Conservation (phyloP, 2,329 filamentous ascomycete genomes). For the Verticillium tricorpus region DNA sequence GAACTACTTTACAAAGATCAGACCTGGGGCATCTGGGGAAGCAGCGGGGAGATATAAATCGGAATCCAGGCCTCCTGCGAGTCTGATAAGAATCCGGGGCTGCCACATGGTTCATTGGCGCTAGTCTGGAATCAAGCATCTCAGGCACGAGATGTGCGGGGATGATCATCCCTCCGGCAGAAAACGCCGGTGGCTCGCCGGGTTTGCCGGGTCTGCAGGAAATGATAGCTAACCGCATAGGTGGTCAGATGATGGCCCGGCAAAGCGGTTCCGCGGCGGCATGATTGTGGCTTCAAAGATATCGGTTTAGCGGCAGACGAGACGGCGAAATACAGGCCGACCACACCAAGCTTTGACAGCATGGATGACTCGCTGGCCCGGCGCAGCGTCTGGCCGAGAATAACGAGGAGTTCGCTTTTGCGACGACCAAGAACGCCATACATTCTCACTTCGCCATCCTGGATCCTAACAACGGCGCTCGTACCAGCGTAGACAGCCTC, state of each 20-base stretch:
- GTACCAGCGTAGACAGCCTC: conserved; percentile 69
- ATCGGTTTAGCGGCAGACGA: not conserved
- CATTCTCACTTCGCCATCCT: conserved; percentile 59
- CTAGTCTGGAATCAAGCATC: not conserved
- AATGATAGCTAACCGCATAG: not conserved
- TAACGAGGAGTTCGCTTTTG: conserved; percentile 62
- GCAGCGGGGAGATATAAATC: not conserved
- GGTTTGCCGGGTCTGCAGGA: not conserved
- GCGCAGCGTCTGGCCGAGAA: conserved; percentile 42
- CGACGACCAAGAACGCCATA: conserved; percentile 69
- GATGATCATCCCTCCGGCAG: not conserved
- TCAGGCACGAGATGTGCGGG: not conserved
- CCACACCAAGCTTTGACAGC: not conserved
- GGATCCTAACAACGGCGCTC: conserved; percentile 64
- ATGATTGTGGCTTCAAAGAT: not conserved
- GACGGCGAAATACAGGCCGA: not conserved
- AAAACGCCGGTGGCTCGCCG: not conserved
- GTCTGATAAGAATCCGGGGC: not conserved
- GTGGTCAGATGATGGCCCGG: not conserved
- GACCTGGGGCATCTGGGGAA: not conserved
- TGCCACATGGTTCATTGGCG: not conserved
- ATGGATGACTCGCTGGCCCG: not conserved
- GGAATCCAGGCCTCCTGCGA: not conserved
- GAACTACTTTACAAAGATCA: not conserved
- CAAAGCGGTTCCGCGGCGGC: not conserved